phyloP scores from a whole-genome alignment of 306 rosid genomes.

The Cucumis hystrix region DNA sequence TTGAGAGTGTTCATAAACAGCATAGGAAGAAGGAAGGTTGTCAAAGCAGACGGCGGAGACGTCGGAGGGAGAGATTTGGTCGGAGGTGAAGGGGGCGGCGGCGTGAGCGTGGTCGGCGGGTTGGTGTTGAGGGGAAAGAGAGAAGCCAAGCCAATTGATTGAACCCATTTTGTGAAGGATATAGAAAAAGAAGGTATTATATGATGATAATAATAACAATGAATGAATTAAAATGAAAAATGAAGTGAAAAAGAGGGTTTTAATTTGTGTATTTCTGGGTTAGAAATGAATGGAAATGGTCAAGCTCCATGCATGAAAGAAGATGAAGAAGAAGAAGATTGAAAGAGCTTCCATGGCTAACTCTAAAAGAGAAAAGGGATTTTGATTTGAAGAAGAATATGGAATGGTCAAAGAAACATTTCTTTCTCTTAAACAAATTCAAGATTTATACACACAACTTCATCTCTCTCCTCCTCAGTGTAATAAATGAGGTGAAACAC shows the following conservation, averaged over 20 bases:
- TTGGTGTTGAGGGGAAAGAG: slow-evolving; percentile 64
- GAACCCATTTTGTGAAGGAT: slow-evolving; percentile 34
- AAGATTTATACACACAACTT: background rate
- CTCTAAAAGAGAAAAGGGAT: background rate
- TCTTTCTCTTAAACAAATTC: background rate
- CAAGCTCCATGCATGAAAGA: background rate
- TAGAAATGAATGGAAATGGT: background rate
- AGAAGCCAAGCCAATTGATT: slow-evolving; percentile 85
- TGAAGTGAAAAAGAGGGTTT: background rate
- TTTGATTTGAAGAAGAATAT: background rate
- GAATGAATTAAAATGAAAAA: too few relatives aligned
- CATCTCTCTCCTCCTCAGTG: background rate
- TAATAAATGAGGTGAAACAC: background rate
- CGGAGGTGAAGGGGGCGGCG: slow-evolving; percentile 30
- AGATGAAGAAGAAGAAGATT: background rate
- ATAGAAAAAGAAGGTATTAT: background rate
- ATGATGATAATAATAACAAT: too few relatives aligned
- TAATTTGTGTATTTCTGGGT: background rate
- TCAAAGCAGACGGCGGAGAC: slow-evolving; percentile 42
- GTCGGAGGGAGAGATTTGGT: slow-evolving; percentile 35
- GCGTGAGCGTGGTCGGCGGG: slow-evolving; percentile 11
- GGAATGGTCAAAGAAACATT: background rate
- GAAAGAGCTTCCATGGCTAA: background rate
- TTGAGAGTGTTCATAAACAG: slow-evolving; percentile 40
- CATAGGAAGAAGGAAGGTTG: slow-evolving; percentile 48